Evolutionary conservation across 2,329 filamentous ascomycete species (phyloP).

Genomic region (Emmonsia crescens): DNA sequence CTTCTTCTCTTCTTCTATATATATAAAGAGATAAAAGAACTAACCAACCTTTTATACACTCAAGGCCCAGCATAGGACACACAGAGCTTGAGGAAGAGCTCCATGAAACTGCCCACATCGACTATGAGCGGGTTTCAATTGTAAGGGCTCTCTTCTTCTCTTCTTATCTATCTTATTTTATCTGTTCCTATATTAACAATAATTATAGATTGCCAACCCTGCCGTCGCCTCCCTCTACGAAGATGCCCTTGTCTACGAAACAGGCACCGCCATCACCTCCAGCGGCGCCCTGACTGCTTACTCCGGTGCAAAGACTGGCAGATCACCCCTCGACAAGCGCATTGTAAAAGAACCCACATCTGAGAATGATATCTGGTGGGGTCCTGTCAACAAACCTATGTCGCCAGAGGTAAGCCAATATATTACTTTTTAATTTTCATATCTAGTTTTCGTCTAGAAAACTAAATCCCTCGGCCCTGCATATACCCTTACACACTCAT

Average conservation of each 20-base stretch:
- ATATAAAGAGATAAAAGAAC: not conserved
- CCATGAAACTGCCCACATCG: constrained; percentile 95
- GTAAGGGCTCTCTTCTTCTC: constrained; percentile 43
- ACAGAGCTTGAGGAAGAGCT: constrained; percentile 97
- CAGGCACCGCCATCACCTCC: constrained; percentile 92
- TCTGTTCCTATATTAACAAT: constrained; percentile 6
- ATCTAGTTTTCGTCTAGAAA: constrained; percentile 1
- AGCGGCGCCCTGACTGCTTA: constrained; percentile 92
- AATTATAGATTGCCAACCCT: constrained; percentile 64
- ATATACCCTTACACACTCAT: constrained; percentile 5
- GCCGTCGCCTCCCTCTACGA: constrained; percentile 94
- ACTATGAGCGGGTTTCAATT: constrained; percentile 97
- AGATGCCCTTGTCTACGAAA: constrained; percentile 97
- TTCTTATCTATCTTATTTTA: not conserved
- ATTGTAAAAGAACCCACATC: constrained; percentile 87
- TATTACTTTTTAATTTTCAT: constrained; percentile 6
- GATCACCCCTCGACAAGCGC: constrained; percentile 93
- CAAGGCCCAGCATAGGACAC: constrained; percentile 72
- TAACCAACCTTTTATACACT: constrained; percentile 12
- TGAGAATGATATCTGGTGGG: constrained; percentile 95
- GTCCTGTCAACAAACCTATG: constrained; percentile 99
- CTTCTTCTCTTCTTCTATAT: constrained; percentile 10
- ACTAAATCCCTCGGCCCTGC: not conserved
- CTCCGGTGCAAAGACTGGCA: constrained; percentile 95
- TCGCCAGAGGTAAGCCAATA: constrained; percentile 84